phyloP scores from a whole-genome alignment of 2,329 filamentous ascomycete genomes.

The Ceratocystis lukuohia region DNA sequence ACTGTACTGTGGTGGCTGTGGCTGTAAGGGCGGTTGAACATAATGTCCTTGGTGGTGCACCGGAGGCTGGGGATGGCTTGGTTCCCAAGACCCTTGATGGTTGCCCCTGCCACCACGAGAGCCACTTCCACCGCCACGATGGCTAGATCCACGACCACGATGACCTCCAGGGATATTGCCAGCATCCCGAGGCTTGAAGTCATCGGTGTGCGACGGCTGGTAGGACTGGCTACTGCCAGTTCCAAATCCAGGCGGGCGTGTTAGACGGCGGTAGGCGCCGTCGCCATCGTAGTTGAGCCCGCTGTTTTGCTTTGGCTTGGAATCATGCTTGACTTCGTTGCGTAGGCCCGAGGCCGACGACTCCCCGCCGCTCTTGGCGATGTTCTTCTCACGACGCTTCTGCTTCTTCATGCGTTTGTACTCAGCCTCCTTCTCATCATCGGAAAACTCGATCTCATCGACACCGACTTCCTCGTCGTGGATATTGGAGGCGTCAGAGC shows the following conservation, averaged over 20 bases:
- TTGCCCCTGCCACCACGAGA: constrained; percentile 25
- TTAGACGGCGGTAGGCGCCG: constrained; percentile 57
- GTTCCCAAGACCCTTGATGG: constrained; percentile 12
- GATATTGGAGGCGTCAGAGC: constrained; percentile 86
- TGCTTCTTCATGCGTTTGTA: constrained; percentile 58
- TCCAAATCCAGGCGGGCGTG: constrained; percentile 52
- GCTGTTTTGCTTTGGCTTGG: constrained; percentile 29
- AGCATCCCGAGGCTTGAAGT: background rate
- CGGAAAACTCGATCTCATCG: constrained; percentile 88
- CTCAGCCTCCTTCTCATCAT: constrained; percentile 86
- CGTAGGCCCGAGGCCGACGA: constrained; percentile 24
- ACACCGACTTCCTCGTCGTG: constrained; percentile 82
- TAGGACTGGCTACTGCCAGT: constrained; percentile 32
- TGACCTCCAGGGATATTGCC: constrained; percentile 25
- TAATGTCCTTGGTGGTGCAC: background rate
- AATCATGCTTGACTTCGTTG: constrained; percentile 28
- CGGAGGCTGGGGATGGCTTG: background rate
- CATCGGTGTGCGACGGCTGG: constrained; percentile 21
- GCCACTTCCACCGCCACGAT: background rate
- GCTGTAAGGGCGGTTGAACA: background rate
- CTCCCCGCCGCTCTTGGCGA: constrained; percentile 23
- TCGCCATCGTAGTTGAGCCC: constrained; percentile 57
- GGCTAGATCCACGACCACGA: constrained; percentile 15
- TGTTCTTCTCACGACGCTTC: constrained; percentile 40
- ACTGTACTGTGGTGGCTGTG: background rate